Conservation (phyloP, 441 rosid species). For the Viola pubescens region DNA sequence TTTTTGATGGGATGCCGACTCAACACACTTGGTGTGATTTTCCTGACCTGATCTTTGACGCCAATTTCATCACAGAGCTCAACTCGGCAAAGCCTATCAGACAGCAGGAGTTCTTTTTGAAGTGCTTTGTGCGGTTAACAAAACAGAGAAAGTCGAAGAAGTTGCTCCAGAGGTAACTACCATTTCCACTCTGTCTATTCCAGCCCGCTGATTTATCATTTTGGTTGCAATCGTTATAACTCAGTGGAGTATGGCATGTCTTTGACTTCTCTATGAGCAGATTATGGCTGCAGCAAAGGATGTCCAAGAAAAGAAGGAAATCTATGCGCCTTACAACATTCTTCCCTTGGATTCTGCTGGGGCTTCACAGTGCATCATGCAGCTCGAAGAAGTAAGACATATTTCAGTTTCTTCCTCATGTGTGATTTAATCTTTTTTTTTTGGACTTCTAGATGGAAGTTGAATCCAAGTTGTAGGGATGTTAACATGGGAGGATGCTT, state of each 20-base stretch:
- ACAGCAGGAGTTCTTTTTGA: conserved; percentile 98
- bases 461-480: too few species aligned
- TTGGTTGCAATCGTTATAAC: too few species aligned
- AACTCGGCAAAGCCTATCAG: conserved; percentile 96
- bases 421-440: conserved; percentile 1
- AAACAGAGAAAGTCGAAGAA: conserved; percentile 96
- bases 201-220: background rate
- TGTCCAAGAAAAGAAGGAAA: conserved; percentile 95
- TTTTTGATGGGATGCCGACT: background rate
- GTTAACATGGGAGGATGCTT: too few species aligned
- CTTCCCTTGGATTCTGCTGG: conserved; percentile 97
- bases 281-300: conserved; percentile 96
- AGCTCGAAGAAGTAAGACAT: conserved; percentile 73
- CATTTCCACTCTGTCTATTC: conserved; percentile 4
- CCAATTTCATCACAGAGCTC: conserved; percentile 51
- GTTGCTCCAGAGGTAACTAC: conserved; percentile 91
- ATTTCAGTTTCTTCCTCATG: conserved; percentile 4
- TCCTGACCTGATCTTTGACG: background rate
- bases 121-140: conserved; percentile 93
- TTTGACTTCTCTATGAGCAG: conserved; percentile 36
- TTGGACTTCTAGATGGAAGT: background rate
- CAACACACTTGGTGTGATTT: background rate
- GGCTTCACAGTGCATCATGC: conserved; percentile 85
- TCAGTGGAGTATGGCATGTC: background rate
- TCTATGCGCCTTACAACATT: conserved; percentile 90